Evolutionary conservation across 2,329 filamentous ascomycete species (phyloP).

Genomic region (Nannizzia gypsea): DNA sequence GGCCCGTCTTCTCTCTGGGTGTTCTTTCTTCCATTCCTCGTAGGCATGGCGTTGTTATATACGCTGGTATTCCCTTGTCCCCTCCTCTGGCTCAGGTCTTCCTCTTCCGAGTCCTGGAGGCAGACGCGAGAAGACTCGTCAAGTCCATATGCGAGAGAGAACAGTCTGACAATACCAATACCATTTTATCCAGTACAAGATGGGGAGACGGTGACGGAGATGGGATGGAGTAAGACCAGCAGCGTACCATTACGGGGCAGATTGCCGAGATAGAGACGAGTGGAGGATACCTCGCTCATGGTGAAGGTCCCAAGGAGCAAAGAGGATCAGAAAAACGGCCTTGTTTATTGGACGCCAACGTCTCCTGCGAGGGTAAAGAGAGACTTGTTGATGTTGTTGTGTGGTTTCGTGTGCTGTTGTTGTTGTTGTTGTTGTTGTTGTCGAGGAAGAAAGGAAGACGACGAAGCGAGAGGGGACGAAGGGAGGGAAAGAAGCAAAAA

Average conservation of each 20-base stretch:
- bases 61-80: neutral
- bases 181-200: conserved; percentile 4
- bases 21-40: neutral
- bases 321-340: neutral
- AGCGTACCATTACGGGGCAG: conserved; percentile 83
- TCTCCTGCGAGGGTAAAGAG: too few relatives aligned
- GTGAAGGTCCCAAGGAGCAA: conserved; percentile 10
- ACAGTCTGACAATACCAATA: neutral
- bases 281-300: conserved; percentile 84
- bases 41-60: neutral
- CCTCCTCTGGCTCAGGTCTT: too few relatives aligned
- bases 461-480: neutral
- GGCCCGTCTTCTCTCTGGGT: neutral
- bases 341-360: neutral
- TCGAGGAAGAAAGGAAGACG: neutral
- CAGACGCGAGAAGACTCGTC: neutral
- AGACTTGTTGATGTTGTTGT: too few relatives aligned
- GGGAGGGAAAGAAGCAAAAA: neutral
- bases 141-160: neutral
- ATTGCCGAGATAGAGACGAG: conserved; percentile 94
- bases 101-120: neutral
- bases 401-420: neutral
- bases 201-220: conserved; percentile 10
- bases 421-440: neutral
- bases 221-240: conserved; percentile 24